Evolutionary conservation across 208 protist species (phyloP).

Genomic region (Trypanosoma avium): DNA sequence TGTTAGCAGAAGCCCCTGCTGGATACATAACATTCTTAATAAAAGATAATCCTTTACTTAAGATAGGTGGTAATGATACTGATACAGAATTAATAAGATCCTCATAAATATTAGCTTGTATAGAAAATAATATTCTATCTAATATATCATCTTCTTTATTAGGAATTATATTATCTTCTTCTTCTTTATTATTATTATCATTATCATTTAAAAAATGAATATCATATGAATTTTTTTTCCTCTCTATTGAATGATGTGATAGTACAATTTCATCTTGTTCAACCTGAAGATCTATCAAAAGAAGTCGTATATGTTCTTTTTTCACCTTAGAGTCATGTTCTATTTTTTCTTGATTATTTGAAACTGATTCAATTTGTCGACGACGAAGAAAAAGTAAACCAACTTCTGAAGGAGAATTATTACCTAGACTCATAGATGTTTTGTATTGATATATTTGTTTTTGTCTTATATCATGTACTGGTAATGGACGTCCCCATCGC

Average conservation of each 20-base stretch:
- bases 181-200: neutral
- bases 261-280: neutral
- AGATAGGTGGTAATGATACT: neutral
- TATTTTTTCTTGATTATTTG: neutral
- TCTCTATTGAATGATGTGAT: neutral
- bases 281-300: conserved; percentile 16
- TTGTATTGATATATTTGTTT: neutral
- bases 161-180: too few relatives aligned
- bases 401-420: neutral
- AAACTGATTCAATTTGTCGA: neutral
- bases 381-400: conserved; percentile 14
- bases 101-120: conserved; percentile 17
- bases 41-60: neutral
- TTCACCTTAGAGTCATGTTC: neutral
- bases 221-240: neutral
- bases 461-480: neutral
- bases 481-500: conserved; percentile 17
- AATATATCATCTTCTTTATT: neutral
- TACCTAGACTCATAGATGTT: neutral
- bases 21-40: neutral
- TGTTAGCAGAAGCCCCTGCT: conserved; percentile 8
- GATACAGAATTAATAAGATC: neutral
- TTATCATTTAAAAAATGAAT: neutral
- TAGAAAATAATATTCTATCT: neutral
- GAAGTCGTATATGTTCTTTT: neutral